phyloP scores from a whole-genome alignment of 192 early-diverging fungal species.

The Backusella australiensis region DNA sequence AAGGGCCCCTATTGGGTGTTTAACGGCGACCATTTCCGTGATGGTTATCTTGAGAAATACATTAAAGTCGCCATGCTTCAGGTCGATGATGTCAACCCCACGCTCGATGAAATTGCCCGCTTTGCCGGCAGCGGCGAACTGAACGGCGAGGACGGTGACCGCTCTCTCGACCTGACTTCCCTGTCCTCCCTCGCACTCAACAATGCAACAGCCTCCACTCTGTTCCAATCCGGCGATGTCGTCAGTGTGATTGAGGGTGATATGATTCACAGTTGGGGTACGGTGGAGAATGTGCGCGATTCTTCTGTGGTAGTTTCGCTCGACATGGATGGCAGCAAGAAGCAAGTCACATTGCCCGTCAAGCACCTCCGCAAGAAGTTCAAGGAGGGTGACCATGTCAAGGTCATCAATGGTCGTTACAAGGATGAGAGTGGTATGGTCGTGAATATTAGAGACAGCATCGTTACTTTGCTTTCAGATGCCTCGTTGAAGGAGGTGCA shows the following conservation, averaged over 20 bases:
- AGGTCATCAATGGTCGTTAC: slow-evolving; percentile 85
- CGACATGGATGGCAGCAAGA: slow-evolving; percentile 51
- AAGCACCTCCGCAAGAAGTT: slow-evolving; percentile 90
- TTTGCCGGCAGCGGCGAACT: slow-evolving; percentile 72
- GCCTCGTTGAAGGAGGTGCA: slow-evolving; percentile 68
- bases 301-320: slow-evolving; percentile 71
- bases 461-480: slow-evolving; percentile 79
- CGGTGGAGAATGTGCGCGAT: slow-evolving; percentile 71
- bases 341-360: slow-evolving; percentile 58
- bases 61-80: slow-evolving; percentile 65
- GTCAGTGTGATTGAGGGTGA: slow-evolving; percentile 88
- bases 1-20: slow-evolving; percentile 61
- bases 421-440: slow-evolving; percentile 88
- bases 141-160: slow-evolving; percentile 60
- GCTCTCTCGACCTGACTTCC: slow-evolving; percentile 25
- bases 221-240: slow-evolving; percentile 77
- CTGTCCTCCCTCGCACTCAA: slow-evolving; percentile 46
- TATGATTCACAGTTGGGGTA: slow-evolving; percentile 72
- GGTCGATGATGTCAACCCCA: slow-evolving; percentile 74
- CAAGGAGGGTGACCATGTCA: slow-evolving; percentile 88
- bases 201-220: slow-evolving; percentile 46
- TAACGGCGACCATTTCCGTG: slow-evolving; percentile 57
- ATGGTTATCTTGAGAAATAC: slow-evolving; percentile 85
- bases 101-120: slow-evolving; percentile 87
- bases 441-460: slow-evolving; percentile 75